These are phyloP conservation scores for Penicillium concentricum DNA, from an alignment of 2,329 filamentous ascomycete species.

Conservation along the genomic window DNA sequence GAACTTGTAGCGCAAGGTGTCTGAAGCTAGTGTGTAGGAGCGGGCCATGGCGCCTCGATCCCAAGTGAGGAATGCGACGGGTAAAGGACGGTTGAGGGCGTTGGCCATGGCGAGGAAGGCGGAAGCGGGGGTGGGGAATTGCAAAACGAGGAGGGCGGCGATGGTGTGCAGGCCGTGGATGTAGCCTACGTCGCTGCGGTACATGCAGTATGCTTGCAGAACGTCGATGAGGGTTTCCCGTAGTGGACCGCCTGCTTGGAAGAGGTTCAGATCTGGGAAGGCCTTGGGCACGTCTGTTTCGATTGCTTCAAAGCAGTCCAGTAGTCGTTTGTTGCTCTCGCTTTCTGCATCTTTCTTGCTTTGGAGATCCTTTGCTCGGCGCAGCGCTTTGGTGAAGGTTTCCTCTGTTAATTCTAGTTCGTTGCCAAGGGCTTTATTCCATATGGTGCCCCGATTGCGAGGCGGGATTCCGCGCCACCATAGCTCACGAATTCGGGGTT, in stretches of 20 bases:
- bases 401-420: constrained; percentile 56
- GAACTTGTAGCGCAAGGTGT: constrained; percentile 59
- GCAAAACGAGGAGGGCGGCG: constrained; percentile 59
- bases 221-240: constrained; percentile 58
- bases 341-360: constrained; percentile 44
- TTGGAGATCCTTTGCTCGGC: constrained; percentile 53
- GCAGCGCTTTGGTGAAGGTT: constrained; percentile 58
- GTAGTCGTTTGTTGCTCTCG: constrained; percentile 46
- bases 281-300: constrained; percentile 53
- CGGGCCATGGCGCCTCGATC: constrained; percentile 57
- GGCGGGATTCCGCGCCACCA: constrained; percentile 65
- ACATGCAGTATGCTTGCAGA: constrained; percentile 62
- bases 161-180: constrained; percentile 59
- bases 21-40: constrained; percentile 56
- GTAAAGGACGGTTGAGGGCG: constrained; percentile 59
- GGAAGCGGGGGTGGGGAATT: constrained; percentile 52
- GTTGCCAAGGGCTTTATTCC: constrained; percentile 61
- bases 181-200: constrained; percentile 62
- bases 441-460: constrained; percentile 56
- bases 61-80: constrained; percentile 60
- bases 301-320: constrained; percentile 56
- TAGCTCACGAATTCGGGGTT: constrained; percentile 58
- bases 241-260: constrained; percentile 54
- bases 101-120: constrained; percentile 62
- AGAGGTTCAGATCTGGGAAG: constrained; percentile 60